These are phyloP conservation scores for Cystobasidium pallidum DNA, from an alignment of 1,284 basidiomycete genomes.

Conservation along the genomic window DNA sequence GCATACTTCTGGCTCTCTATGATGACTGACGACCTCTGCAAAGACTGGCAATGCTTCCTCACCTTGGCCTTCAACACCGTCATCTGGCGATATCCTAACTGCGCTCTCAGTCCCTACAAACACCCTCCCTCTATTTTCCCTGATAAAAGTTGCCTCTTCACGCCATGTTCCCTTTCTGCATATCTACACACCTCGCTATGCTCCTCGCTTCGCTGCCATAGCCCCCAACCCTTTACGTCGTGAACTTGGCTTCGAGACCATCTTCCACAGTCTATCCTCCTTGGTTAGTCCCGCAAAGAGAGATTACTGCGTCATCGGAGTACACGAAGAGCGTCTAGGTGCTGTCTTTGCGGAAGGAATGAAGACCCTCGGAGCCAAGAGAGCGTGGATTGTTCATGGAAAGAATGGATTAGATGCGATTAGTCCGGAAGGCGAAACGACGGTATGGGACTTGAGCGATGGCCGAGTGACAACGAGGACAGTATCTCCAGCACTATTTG, in stretches of 20 bases:
- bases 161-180: constrained; percentile 73
- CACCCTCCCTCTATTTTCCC: constrained; percentile 64
- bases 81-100: constrained; percentile 89
- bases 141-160: constrained; percentile 59
- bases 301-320: constrained; percentile 83
- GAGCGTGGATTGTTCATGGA: constrained; percentile 91
- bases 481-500: constrained; percentile 66
- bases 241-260: constrained; percentile 88
- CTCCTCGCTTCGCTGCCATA: constrained; percentile 81
- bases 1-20: too few relatives aligned
- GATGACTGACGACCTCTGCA: background rate
- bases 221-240: constrained; percentile 73
- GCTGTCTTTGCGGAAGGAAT: constrained; percentile 78
- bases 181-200: constrained; percentile 91
- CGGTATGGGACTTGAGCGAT: constrained; percentile 60
- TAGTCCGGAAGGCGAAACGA: constrained; percentile 82
- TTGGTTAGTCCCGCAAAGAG: constrained; percentile 90
- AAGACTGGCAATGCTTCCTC: constrained; percentile 94
- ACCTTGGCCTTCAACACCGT: constrained; percentile 77
- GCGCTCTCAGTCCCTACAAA: constrained; percentile 80
- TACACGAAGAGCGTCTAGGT: constrained; percentile 83
- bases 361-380: constrained; percentile 65
- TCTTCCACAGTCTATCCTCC: constrained; percentile 95
- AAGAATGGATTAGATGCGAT: constrained; percentile 90
- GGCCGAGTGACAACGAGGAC: constrained; percentile 57